These are phyloP conservation scores for Persicaria tinctoria DNA, from an alignment of 148 eudicot genomes.

Conservation along the genomic window DNA sequence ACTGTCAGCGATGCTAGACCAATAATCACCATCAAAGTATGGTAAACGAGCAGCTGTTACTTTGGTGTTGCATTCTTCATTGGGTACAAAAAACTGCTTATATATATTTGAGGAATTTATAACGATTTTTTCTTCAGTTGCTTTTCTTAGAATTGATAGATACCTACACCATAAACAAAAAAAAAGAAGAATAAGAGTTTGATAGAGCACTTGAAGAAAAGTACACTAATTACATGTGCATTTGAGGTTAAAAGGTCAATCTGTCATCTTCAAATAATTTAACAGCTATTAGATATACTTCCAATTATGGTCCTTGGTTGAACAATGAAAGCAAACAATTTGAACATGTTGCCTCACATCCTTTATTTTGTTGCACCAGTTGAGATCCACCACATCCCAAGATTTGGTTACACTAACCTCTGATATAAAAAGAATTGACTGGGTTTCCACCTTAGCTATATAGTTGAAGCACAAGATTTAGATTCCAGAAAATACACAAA, in stretches of 20 bases:
- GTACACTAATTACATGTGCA: not conserved
- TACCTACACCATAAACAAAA: constrained; percentile 41
- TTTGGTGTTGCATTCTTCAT: constrained; percentile 41
- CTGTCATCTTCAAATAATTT: too few relatives aligned
- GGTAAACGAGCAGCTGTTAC: constrained; percentile 82
- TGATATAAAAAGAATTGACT: too few relatives aligned
- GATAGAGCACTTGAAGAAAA: not conserved
- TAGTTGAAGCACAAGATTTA: too few relatives aligned
- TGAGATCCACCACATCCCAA: too few relatives aligned
- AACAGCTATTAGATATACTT: too few relatives aligned
- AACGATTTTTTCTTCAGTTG: constrained; percentile 51
- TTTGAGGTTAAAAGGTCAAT: not conserved
- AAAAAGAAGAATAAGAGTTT: not conserved
- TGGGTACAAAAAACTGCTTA: constrained; percentile 58
- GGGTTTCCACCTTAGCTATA: too few relatives aligned
- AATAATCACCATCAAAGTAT: constrained; percentile 86
- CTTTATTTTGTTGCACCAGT: too few relatives aligned
- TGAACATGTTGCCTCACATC: too few relatives aligned
- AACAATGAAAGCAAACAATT: not conserved
- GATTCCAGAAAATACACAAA: too few relatives aligned
- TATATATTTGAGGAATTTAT: constrained; percentile 54
- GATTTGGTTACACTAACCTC: too few relatives aligned
- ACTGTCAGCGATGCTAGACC: constrained; percentile 60
- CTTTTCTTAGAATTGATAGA: constrained; percentile 68
- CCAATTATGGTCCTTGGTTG: not conserved